Conservation (phyloP, 1,284 basidiomycete genomes). For the Apiotrichum veenhuisii region DNA sequence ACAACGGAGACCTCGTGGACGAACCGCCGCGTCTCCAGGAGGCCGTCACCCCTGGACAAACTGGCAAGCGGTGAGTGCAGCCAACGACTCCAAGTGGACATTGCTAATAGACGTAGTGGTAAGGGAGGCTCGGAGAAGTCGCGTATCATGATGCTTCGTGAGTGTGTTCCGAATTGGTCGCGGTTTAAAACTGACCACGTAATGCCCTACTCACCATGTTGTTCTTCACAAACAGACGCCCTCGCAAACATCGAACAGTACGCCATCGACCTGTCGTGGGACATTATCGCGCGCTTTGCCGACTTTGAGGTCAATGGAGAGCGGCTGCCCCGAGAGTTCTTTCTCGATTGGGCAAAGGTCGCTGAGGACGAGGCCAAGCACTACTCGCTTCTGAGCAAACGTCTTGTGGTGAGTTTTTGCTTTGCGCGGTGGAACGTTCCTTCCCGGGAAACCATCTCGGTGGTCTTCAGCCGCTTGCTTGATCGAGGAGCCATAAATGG, state of each 20-base stretch:
- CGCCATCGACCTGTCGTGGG: slow-evolving; percentile 83
- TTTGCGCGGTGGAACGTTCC: not conserved
- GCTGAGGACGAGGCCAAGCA: slow-evolving; percentile 82
- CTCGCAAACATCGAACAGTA: slow-evolving; percentile 88
- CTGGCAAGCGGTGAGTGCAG: slow-evolving; percentile 24
- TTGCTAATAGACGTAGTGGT: slow-evolving; percentile 46
- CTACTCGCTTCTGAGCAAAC: slow-evolving; percentile 51
- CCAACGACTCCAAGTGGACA: not conserved
- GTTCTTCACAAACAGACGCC: slow-evolving; percentile 52
- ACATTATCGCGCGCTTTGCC: slow-evolving; percentile 77
- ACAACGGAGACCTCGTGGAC: slow-evolving; percentile 53
- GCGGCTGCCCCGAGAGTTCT: slow-evolving; percentile 68
- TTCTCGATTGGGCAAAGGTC: slow-evolving; percentile 69
- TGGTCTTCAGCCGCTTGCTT: not conserved
- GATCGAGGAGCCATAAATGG: too few species aligned
- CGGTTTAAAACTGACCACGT: not conserved
- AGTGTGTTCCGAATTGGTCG: slow-evolving; percentile 7
- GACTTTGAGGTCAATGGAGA: slow-evolving; percentile 41
- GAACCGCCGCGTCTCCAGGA: slow-evolving; percentile 66
- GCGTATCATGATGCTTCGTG: slow-evolving; percentile 68
- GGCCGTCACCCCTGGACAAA: slow-evolving; percentile 59
- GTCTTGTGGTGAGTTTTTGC: slow-evolving; percentile 56
- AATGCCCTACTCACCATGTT: not conserved
- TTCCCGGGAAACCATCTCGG: not conserved
- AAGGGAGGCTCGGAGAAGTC: slow-evolving; percentile 59